A percentile compares a stretch with the other conserved stretches of the same genome.
Conservation (phyloP, 2,329 filamentous ascomycete species). For the Pseudogymnoascus sp. region DNA sequence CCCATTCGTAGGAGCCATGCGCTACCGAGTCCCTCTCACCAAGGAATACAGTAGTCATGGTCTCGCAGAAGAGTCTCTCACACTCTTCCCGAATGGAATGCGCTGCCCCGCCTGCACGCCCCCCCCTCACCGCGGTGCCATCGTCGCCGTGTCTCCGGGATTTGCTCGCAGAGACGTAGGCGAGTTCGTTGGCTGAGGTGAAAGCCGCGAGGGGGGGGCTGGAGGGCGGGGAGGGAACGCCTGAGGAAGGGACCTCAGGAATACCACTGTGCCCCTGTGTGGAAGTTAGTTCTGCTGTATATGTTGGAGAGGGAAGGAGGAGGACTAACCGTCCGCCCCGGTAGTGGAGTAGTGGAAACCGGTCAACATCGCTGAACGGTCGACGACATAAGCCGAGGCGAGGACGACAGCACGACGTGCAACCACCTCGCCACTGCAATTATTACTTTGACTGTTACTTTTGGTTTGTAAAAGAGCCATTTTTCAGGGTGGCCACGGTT, state of each 20-base stretch:
- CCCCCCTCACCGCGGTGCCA: conserved; percentile 25
- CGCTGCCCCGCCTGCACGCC: conserved; percentile 82
- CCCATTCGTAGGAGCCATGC: conserved; percentile 81
- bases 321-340: conserved; percentile 63
- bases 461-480: conserved; percentile 30
- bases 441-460: conserved; percentile 58
- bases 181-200: conserved; percentile 60
- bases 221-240: conserved; percentile 75
- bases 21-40: conserved; percentile 78
- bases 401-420: conserved; percentile 64
- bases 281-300: conserved; percentile 16
- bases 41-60: conserved; percentile 87
- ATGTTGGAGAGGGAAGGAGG: conserved; percentile 8
- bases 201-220: conserved; percentile 82
- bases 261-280: conserved; percentile 78
- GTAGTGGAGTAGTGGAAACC: conserved; percentile 96
- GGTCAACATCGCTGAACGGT: conserved; percentile 63
- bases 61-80: conserved; percentile 99
- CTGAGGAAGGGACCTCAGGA: conserved; percentile 84
- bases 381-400: conserved; percentile 85
- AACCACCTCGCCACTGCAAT: conserved; percentile 56
- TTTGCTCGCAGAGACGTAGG: conserved; percentile 52
- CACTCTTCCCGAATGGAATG: conserved; percentile 97
- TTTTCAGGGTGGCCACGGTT: conserved; percentile 27
- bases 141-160: conserved; percentile 27